Base-by-base conservation (phyloP, 441 rosid species). In the Melastoma candidum region DNA sequence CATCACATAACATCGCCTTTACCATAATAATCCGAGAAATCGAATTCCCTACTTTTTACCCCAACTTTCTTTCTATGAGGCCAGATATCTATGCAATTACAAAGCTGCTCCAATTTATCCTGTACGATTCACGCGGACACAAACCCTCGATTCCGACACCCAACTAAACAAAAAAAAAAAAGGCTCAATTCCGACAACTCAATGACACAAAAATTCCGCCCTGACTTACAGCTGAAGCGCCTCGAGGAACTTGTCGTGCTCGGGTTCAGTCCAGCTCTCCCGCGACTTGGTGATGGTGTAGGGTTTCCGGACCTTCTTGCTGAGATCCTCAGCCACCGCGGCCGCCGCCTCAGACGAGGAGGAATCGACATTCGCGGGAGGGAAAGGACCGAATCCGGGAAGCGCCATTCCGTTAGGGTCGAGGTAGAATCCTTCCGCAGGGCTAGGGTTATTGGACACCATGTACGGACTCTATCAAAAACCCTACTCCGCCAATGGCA, bases 391-490 rank as follows among this genome's bases (percentile, higher is more conserved):
- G 12, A 82, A 66, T 7, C 83, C 75, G 1, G 90, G 83, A 57
- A 80, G 63, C 29, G 89, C 73, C 84, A 83, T 84, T 66, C 73
- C 83, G 49, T 64, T 71, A 57, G 89, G 89, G 71, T 83, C 90
- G 85, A 83, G 44, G 76, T 61, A 78, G 68, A 75, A 82, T 32
- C 78, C 92, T 27, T 79, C 84, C 0, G 72, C 45, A 61, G 83
- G 80, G 67, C 76, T 88, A 68, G 84, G 89, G 71, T 70, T 82
- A 46, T 64, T 73, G 3, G 87, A 80, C 58, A 84, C 89, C 95
- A 82, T 82, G 29, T 2, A 48, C 51, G 36, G 36, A 29, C 36
- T 29, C 36, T 3, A 29, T 29, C 22, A 17, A 17, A 17, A 29
- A 29, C 36, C 36, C 3, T 7, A 3, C 36, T 29, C 36, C 7